phyloP scores from a whole-genome alignment of 441 rosid genomes.

The Adansonia rubrostipa region DNA sequence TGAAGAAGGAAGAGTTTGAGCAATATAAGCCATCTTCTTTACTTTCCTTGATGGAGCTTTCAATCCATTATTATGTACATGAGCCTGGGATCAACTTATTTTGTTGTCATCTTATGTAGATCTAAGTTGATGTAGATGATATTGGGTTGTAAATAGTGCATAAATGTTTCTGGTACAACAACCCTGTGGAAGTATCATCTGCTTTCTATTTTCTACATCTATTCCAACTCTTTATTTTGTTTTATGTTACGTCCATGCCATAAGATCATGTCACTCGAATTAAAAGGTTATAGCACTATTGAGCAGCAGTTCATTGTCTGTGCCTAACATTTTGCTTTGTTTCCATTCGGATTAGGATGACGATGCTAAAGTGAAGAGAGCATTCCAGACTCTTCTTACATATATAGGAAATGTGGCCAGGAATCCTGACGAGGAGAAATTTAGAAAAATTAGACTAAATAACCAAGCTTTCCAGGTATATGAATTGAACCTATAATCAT shows the following conservation, averaged over 20 bases:
- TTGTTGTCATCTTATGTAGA: neutral
- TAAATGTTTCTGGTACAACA: neutral
- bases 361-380: conserved; percentile 90
- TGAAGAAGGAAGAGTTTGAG: no score
- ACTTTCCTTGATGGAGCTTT: neutral
- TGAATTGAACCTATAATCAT: neutral
- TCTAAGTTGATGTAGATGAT: neutral
- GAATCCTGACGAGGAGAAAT: conserved; percentile 92
- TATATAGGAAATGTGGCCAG: conserved; percentile 89
- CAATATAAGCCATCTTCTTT: neutral
- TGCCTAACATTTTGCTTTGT: neutral
- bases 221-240: no score
- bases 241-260: neutral
- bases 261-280: conserved; percentile 3
- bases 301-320: neutral
- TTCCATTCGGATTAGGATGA: conserved; percentile 59
- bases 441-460: conserved; percentile 83
- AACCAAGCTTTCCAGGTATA: conserved; percentile 90
- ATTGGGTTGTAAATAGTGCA: neutral
- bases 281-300: neutral
- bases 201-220: neutral
- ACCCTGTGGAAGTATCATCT: neutral
- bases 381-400: conserved; percentile 89
- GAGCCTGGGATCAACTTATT: neutral
- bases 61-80: neutral